phyloP scores from a whole-genome alignment of 1,139 yeast genomes.

The Yamadazyma epiphylla region DNA sequence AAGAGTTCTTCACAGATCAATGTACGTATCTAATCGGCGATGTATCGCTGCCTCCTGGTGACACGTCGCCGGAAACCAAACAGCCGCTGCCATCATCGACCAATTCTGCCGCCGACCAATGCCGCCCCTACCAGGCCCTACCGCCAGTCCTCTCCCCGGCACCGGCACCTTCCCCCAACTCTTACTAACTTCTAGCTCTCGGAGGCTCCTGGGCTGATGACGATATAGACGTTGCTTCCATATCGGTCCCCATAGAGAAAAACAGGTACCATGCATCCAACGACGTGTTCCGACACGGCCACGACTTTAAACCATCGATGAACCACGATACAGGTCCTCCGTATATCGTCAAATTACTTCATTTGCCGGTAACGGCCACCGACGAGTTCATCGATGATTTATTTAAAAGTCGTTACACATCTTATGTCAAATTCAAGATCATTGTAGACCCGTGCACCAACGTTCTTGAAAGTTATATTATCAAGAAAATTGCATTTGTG shows the following conservation, averaged over 20 bases:
- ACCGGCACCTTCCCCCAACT: too few relatives aligned
- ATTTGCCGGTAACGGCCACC: slow-evolving; percentile 42
- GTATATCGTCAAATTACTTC: slow-evolving; percentile 51
- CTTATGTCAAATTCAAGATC: slow-evolving; percentile 37
- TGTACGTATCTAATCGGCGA: slow-evolving; percentile 31
- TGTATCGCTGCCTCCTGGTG: too few relatives aligned
- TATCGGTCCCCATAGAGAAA: slow-evolving; percentile 51
- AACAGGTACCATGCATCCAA: slow-evolving; percentile 16
- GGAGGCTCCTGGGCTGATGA: slow-evolving; percentile 79
- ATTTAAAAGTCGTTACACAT: slow-evolving; percentile 40
- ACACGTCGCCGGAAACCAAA: background rate
- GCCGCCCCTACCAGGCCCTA: background rate
- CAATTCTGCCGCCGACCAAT: background rate
- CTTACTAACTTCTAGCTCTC: slow-evolving; percentile 29
- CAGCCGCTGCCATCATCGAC: background rate
- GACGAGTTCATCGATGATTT: slow-evolving; percentile 40
- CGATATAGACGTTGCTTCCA: slow-evolving; percentile 65
- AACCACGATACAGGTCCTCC: slow-evolving; percentile 45
- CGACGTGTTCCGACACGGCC: too few relatives aligned
- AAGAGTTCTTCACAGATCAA: slow-evolving; percentile 51
- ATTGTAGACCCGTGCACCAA: slow-evolving; percentile 40
- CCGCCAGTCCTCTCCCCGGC: slow-evolving; percentile 2
- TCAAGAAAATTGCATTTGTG: slow-evolving; percentile 59
- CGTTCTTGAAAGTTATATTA: slow-evolving; percentile 35
- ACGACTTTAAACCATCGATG: slow-evolving; percentile 2